Conservation (phyloP, 129 eudicot genomes). For the Pulicaria dysenterica region DNA sequence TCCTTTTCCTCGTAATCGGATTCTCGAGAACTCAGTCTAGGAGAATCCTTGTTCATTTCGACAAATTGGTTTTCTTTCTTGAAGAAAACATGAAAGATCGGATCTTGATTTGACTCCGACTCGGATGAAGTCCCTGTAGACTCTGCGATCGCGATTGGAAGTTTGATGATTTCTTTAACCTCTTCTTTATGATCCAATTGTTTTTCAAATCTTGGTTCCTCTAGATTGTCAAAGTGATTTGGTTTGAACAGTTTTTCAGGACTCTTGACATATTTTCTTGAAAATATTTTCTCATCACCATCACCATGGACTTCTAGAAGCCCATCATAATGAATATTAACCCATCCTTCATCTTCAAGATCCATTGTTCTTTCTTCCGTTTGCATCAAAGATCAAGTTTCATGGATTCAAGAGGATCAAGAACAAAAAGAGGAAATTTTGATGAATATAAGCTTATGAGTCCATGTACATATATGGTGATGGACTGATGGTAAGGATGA, state of each 20-base stretch:
- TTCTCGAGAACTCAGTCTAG: constrained; percentile 44
- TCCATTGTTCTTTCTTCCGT: constrained; percentile 47
- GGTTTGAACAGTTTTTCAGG: constrained; percentile 32
- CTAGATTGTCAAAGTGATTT: constrained; percentile 39
- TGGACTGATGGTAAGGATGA: constrained; percentile 28
- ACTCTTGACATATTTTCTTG: constrained; percentile 41
- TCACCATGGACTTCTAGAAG: constrained; percentile 62
- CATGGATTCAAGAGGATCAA: constrained; percentile 10
- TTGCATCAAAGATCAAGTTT: constrained; percentile 11
- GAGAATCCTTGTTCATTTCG: constrained; percentile 71
- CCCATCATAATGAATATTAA: constrained; percentile 63
- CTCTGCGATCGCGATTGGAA: constrained; percentile 26
- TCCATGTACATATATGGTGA: no score
- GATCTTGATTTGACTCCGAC: constrained; percentile 44
- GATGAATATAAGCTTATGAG: no score
- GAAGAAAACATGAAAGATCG: constrained; percentile 61
- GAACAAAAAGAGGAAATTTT: not conserved
- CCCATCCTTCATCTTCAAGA: constrained; percentile 87
- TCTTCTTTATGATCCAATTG: constrained; percentile 39
- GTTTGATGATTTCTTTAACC: constrained; percentile 34
- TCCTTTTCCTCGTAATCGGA: constrained; percentile 41
- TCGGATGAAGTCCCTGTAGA: constrained; percentile 18
- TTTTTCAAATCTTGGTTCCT: constrained; percentile 27
- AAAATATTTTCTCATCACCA: constrained; percentile 47
- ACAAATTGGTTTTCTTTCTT: constrained; percentile 75